Base-by-base conservation (phyloP, 2,329 filamentous ascomycete species). In the Phialemoniopsis sp. region DNA sequence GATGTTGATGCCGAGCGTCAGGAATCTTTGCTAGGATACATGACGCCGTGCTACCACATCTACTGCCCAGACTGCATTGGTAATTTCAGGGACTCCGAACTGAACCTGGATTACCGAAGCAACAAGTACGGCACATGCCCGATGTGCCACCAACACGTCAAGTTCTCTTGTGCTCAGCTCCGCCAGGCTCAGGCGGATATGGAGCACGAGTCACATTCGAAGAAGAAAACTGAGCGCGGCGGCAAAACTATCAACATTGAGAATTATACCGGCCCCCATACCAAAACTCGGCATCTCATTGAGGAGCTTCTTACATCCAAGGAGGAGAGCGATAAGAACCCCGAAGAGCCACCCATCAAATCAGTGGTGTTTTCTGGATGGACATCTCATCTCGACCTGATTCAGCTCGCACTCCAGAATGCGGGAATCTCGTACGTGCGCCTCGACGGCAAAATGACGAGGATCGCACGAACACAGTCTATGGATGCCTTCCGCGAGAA, bases 281-380 rank as follows among this genome's bases (percentile, higher is more conserved):
- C 90, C 5, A 98, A 98, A 67, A 95, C 93, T 1, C 81, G 77
- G 41, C 89, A 87, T 2, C 70, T 98, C 3, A 56, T 98, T 1
- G 69, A 82, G n/a, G 82, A 88, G 46, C 75, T 98, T 8, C 61
- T 85, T 2, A 68, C 72, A 37, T 79, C 80, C 37, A 78, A 80
- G 41, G 68, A 70, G 1, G 78, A 83, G 55, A 87, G 80, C 43
- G 72, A 75, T 29, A 66, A 65, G 0, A 68, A 78, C 9, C 78
- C 80, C 0, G 65, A 76, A 10, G 79, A 90, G 54, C 76, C 80
- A 1, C 90, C 90, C 0, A 85, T 88, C 63, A 97, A 95, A 60
- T 93, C 88, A 18, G 89, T 98, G 13, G 82, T 98, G 7, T 97
- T 97, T 63, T 95, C 89, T 0, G 84, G 83, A n/a, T 97, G 93